Evolutionary conservation across 495 filamentous ascomycete genomes (phyloP).

Genomic region (Xylaria intraflava): DNA sequence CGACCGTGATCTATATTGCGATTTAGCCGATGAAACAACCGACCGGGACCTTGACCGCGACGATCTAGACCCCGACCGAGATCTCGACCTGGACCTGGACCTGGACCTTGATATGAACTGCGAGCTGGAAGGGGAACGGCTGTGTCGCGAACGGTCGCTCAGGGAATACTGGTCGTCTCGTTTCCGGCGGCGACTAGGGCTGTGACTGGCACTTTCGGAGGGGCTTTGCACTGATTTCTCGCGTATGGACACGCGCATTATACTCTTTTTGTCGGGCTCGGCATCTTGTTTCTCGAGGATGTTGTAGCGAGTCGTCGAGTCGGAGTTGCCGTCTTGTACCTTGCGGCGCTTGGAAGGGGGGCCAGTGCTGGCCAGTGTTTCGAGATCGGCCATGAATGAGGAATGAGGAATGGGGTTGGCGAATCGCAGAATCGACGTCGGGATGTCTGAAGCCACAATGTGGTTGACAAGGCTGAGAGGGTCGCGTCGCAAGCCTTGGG

Average conservation of each 20-base stretch:
- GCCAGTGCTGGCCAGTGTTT: slow-evolving; percentile 16
- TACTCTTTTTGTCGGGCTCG: slow-evolving; percentile 7
- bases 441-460: too few species aligned
- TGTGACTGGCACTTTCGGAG: slow-evolving; percentile 19
- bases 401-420: not conserved
- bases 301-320: slow-evolving; percentile 29
- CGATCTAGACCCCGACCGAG: slow-evolving; percentile 25
- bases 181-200: slow-evolving; percentile 14
- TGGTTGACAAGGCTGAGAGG: too few species aligned
- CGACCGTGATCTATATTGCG: slow-evolving; percentile 28
- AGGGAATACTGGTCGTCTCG: slow-evolving; percentile 31
- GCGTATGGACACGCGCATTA: slow-evolving; percentile 34
- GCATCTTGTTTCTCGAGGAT: slow-evolving; percentile 19
- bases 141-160: slow-evolving; percentile 25
- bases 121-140: slow-evolving; percentile 22
- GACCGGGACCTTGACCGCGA: slow-evolving; percentile 1
- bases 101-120: slow-evolving; percentile 25
- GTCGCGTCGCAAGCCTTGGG: too few species aligned
- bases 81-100: slow-evolving; percentile 12
- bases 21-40: slow-evolving; percentile 27
- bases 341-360: slow-evolving; percentile 52
- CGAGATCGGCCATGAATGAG: slow-evolving; percentile 31
- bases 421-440: too few species aligned
- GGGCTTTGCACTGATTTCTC: slow-evolving; percentile 23
- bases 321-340: slow-evolving; percentile 40